Percentiles rank a stretch among this genome's conserved stretches.
phyloP scores from a whole-genome alignment of 1,284 basidiomycete species.

The Ceratorhiza oryzae-sativae region DNA sequence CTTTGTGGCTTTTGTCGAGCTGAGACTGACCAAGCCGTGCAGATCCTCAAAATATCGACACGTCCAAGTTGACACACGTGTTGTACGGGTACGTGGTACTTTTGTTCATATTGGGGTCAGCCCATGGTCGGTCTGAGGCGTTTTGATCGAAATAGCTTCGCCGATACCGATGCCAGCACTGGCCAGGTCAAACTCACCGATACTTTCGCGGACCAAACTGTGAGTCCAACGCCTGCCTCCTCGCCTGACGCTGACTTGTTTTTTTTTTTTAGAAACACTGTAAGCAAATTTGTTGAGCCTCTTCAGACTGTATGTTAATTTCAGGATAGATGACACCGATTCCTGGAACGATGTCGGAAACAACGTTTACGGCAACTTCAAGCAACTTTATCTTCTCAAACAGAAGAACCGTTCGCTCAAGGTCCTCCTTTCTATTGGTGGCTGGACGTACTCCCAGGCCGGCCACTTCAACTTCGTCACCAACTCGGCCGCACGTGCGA shows the following conservation, averaged over 20 bases:
- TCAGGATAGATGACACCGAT: constrained; percentile 59
- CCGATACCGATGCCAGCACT: constrained; percentile 72
- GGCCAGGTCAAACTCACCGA: constrained; percentile 79
- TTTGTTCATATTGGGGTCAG: neutral
- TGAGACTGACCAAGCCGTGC: constrained; percentile 44
- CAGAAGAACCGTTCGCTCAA: constrained; percentile 77
- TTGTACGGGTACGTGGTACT: constrained; percentile 61
- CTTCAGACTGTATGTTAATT: too few relatives aligned
- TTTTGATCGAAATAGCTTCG: constrained; percentile 62
- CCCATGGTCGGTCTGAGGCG: too few relatives aligned
- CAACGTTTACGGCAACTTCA: constrained; percentile 75
- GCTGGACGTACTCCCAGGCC: constrained; percentile 72
- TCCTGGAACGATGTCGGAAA: constrained; percentile 60
- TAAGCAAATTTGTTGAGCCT: too few relatives aligned
- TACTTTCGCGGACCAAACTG: constrained; percentile 82
- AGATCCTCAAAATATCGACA: constrained; percentile 67
- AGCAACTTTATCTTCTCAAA: constrained; percentile 81
- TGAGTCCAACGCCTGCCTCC: too few relatives aligned
- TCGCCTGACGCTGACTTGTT: too few relatives aligned
- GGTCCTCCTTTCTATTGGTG: constrained; percentile 79
- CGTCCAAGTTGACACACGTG: constrained; percentile 71
- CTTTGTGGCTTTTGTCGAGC: neutral
- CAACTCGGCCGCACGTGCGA: constrained; percentile 61
- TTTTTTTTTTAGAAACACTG: constrained; percentile 73
- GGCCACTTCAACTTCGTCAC: constrained; percentile 72